A percentile compares a stretch with the other conserved stretches of the same genome.
Evolutionary conservation across 106 monocot species (phyloP).

Genomic region (Dioscorea dumetorum): DNA sequence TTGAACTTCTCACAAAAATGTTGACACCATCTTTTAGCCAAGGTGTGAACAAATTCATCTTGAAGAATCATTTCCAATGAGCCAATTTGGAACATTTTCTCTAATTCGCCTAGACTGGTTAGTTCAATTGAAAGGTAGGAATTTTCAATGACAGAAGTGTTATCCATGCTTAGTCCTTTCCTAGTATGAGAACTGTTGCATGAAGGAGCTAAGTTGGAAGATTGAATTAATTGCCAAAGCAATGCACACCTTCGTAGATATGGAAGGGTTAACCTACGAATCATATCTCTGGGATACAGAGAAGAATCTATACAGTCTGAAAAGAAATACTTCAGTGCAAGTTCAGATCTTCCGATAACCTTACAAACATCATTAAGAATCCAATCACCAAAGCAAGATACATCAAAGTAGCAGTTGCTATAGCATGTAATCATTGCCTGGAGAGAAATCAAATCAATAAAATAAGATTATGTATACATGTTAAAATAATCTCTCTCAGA

Average conservation of each 20-base stretch:
- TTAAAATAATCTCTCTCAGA: neutral
- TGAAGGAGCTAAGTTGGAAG: slow-evolving; percentile 18
- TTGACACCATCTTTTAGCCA: slow-evolving; percentile 68
- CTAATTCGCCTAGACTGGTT: slow-evolving; percentile 51
- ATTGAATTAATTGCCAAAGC: slow-evolving; percentile 62
- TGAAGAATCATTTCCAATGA: slow-evolving; percentile 56
- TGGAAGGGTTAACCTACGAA: slow-evolving; percentile 78
- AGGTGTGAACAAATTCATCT: slow-evolving; percentile 36
- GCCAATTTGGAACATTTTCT: slow-evolving; percentile 60
- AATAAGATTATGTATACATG: neutral
- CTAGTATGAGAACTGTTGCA: slow-evolving; percentile 31
- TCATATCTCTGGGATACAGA: slow-evolving; percentile 52
- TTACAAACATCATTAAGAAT: slow-evolving; percentile 53
- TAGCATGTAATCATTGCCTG: slow-evolving; percentile 88
- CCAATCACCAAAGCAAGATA: slow-evolving; percentile 29
- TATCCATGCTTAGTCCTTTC: slow-evolving; percentile 25
- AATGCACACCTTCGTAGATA: slow-evolving; percentile 83
- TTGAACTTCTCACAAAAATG: slow-evolving; percentile 55
- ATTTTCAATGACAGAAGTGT: slow-evolving; percentile 13
- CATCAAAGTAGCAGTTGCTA: slow-evolving; percentile 33
- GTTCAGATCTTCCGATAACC: slow-evolving; percentile 38
- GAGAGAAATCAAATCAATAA: slow-evolving; percentile 6
- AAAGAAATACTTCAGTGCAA: slow-evolving; percentile 42
- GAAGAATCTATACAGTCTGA: slow-evolving; percentile 53
- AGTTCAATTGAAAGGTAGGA: slow-evolving; percentile 35